Percentiles rank a stretch among this genome's conserved stretches.
phyloP scores from a whole-genome alignment of 75 land plant genomes.

The Pseudotsuga menziesii region DNA sequence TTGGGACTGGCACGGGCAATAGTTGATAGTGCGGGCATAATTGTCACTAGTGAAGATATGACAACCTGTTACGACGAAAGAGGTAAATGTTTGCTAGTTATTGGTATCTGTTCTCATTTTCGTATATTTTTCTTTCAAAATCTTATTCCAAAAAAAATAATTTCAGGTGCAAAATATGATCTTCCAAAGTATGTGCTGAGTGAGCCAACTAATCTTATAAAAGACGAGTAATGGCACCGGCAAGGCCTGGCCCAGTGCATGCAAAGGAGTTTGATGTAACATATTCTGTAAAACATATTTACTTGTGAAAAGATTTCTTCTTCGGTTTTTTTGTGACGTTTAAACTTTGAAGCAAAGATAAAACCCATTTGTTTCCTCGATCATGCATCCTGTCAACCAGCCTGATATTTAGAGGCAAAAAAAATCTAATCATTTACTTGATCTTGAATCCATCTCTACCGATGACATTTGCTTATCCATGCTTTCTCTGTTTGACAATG shows the following conservation, averaged over 20 bases:
- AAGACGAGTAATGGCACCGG: conserved; percentile 29
- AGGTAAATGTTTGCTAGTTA: conserved; percentile 33
- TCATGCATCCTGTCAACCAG: not conserved
- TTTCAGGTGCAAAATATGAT: conserved; percentile 94
- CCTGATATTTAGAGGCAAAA: not conserved
- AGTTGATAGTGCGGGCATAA: conserved; percentile 86
- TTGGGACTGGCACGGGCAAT: conserved; percentile 69
- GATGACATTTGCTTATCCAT: not conserved
- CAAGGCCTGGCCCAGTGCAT: not conserved
- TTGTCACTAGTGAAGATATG: conserved; percentile 72
- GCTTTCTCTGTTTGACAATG: not conserved
- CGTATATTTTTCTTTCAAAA: conserved; percentile 3
- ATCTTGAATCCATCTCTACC: not conserved
- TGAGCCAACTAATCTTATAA: conserved; percentile 73
- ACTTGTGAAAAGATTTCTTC: conserved; percentile 1
- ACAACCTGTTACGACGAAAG: conserved; percentile 93
- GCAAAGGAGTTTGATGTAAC: not conserved
- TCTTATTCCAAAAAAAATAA: not conserved
- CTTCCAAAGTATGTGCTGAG: conserved; percentile 90
- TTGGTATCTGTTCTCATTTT: not conserved
- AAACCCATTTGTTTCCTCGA: conserved; percentile 11
- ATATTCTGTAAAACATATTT: conserved; percentile 10
- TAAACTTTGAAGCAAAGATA: not conserved
- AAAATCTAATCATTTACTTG: not conserved
- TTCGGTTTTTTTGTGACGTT: not conserved